Evolutionary conservation across 2,329 filamentous ascomycete species (phyloP), one percentile per base, ranked within the genome.

Genomic region (Cladosporium oxysporum): DNA sequence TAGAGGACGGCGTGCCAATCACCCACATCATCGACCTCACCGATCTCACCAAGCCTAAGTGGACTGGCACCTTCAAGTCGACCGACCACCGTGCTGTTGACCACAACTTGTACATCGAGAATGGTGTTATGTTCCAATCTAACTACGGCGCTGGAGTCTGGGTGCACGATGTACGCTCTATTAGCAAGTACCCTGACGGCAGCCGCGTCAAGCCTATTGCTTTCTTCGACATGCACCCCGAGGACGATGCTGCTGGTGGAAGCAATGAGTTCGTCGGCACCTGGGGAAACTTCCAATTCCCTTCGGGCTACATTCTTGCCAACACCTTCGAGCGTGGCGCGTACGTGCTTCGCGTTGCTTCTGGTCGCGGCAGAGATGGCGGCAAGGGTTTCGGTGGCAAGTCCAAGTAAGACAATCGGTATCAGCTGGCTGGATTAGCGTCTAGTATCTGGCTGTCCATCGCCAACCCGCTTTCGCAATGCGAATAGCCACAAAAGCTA

Each of bases 71-170:
- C 35, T 83, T 81, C 73, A 78, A 82, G 71, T 70, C 69, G 35
- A 76, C 73, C 67, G 76, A 77, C 4, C 78, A 75, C 44, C 76
- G 76, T 62, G 77, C 78, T 21, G 82, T 83, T 63, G 82, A 83
- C 66, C 82, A 83, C 73, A 83, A 83, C 75, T 81, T 83, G 69
- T 84, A 84, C 60, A 75, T 84, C 66, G 69, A 78, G 35, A 73
- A 83, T 67, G 80, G 78, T 18, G 76, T 80, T 52, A 75, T 76
- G 49, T 84, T 83, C 75, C 83, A 85, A 71, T 78, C 81, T 35
- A 83, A 84, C 75, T 85, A 85, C 68, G 82, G 78, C 3, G 78
- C 80, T 14, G 83, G 83, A n/a, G 77, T 85, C 11, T 78, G 74
- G 18, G 71, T 77, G 31, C 68, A 76, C 2, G 75, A 77, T 66